Evolutionary conservation across 805 yeast genomes (phyloP).

Genomic region (Clavispora vitiphila): DNA sequence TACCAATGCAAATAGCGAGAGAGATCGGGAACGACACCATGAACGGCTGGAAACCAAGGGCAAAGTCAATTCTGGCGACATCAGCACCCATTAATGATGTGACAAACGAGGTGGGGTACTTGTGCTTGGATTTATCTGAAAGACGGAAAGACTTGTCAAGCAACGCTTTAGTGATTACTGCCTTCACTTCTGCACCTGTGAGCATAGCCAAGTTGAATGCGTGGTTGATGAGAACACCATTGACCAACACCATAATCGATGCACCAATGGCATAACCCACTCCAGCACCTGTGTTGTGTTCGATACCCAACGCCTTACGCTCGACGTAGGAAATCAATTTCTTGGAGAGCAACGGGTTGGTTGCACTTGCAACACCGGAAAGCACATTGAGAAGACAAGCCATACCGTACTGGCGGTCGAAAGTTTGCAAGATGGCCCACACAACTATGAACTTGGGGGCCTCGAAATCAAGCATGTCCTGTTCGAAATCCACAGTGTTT

Average conservation of each 20-base stretch:
- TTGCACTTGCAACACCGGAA: slow-evolving; percentile 22
- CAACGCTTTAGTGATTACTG: slow-evolving; percentile 65
- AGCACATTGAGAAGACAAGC: slow-evolving; percentile 20
- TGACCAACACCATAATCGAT: slow-evolving; percentile 22
- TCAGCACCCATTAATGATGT: slow-evolving; percentile 81
- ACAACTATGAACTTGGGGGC: slow-evolving; percentile 21
- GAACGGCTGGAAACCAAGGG: slow-evolving; percentile 64
- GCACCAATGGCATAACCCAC: slow-evolving; percentile 40
- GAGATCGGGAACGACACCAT: slow-evolving; percentile 61
- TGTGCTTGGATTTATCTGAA: slow-evolving; percentile 50
- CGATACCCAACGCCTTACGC: slow-evolving; percentile 20
- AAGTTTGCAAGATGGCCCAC: slow-evolving; percentile 24
- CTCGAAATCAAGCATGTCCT: slow-evolving; percentile 29
- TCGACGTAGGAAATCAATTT: slow-evolving; percentile 35
- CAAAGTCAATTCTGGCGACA: slow-evolving; percentile 72
- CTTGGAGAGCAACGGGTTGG: slow-evolving; percentile 33
- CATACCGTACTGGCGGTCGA: slow-evolving; percentile 23
- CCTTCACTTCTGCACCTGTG: slow-evolving; percentile 67
- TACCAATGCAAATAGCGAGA: slow-evolving; percentile 55
- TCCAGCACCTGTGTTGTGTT: slow-evolving; percentile 26
- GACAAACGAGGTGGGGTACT: slow-evolving; percentile 63
- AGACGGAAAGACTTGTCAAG: slow-evolving; percentile 63
- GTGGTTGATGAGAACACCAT: slow-evolving; percentile 47
- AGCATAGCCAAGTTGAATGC: slow-evolving; percentile 56
- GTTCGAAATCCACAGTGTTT: not conserved